A percentile compares a stretch with the other conserved stretches of the same genome.
These are phyloP conservation scores for Gillenia trifoliata DNA, from an alignment of 306 rosid species.

Conservation along the genomic window DNA sequence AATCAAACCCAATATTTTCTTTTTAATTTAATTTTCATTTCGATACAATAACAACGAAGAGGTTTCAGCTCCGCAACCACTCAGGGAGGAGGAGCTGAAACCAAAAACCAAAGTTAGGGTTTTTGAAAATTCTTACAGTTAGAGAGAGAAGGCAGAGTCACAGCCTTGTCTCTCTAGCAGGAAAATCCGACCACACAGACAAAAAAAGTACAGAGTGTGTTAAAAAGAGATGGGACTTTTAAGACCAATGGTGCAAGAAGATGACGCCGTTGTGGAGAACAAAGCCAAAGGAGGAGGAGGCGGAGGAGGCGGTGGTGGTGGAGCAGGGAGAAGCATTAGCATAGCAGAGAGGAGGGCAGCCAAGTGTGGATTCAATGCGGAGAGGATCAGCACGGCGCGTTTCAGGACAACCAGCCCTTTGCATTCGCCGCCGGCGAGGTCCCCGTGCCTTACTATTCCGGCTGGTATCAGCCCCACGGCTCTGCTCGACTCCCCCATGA, in stretches of 20 bases:
- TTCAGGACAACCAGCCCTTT: conserved; percentile 32
- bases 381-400: conserved; percentile 44
- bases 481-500: conserved; percentile 67
- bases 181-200: neutral
- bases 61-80: conserved; percentile 9
- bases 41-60: neutral
- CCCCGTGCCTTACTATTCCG: conserved; percentile 58
- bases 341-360: conserved; percentile 62
- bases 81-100: conserved; percentile 9
- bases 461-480: conserved; percentile 71
- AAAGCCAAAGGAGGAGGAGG: neutral
- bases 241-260: neutral
- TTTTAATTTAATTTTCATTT: neutral
- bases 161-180: neutral
- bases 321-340: conserved; percentile 35
- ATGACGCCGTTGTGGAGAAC: neutral
- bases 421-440: conserved; percentile 27
- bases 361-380: conserved; percentile 52
- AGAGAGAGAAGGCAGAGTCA: neutral
- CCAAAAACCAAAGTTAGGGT: conserved; percentile 2
- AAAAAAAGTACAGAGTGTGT: neutral
- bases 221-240: neutral
- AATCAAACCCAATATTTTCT: neutral
- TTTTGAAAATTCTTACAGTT: neutral
- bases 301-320: neutral